Conservation (phyloP, 2,329 filamentous ascomycete species). For the Grosmannia penicillata region DNA sequence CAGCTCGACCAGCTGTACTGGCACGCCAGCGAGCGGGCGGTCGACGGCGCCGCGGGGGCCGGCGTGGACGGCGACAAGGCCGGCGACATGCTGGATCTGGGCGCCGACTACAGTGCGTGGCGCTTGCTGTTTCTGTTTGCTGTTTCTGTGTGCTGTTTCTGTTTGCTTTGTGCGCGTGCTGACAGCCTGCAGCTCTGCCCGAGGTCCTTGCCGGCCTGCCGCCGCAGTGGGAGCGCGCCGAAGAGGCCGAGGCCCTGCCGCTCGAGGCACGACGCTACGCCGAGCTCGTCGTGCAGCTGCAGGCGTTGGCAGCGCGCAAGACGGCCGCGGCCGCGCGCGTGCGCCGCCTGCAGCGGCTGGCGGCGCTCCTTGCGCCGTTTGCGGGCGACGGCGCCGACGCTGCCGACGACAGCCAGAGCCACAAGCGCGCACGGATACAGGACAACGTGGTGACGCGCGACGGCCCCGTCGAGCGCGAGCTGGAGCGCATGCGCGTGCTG, state of each 20-base stretch:
- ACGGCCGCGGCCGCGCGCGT: conserved; percentile 17
- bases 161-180: neutral
- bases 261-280: conserved; percentile 35
- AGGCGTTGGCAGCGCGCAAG: conserved; percentile 31
- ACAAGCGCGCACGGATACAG: conserved; percentile 31
- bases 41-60: conserved; percentile 6
- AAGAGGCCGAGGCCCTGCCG: conserved; percentile 23
- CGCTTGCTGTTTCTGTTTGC: conserved; percentile 9
- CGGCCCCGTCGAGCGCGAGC: conserved; percentile 48
- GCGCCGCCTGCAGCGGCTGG: conserved; percentile 33
- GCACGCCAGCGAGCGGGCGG: conserved; percentile 23
- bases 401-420: neutral
- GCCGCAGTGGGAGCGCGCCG: conserved; percentile 25
- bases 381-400: conserved; percentile 9
- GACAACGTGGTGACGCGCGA: conserved; percentile 52
- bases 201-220: conserved; percentile 32
- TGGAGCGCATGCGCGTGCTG: conserved; percentile 51
- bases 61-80: conserved; percentile 20
- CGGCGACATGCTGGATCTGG: conserved; percentile 20
- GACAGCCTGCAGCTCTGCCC: conserved; percentile 20
- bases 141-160: conserved; percentile 9
- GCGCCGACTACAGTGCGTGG: conserved; percentile 29
- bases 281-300: conserved; percentile 32
- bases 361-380: conserved; percentile 36
- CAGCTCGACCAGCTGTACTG: conserved; percentile 56